Percentiles rank a stretch among this genome's conserved stretches.
Evolutionary conservation across 257 asterid genomes (phyloP).

Genomic region (Nicotiana obtusifolia): DNA sequence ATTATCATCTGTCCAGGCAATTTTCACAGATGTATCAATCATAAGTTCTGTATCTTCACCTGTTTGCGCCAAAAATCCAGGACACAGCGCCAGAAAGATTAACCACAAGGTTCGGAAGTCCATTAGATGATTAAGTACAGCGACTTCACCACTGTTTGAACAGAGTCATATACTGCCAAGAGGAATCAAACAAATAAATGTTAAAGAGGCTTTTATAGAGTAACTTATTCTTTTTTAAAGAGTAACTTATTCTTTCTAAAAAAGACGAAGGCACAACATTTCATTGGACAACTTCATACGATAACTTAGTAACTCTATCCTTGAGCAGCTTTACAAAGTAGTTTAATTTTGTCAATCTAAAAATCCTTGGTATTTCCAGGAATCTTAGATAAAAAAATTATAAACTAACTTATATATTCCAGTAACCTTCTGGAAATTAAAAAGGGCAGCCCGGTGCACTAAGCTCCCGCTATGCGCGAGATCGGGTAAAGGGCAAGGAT

Average conservation of each 20-base stretch:
- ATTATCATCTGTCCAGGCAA: conserved; percentile 64
- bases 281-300: background rate
- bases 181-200: background rate
- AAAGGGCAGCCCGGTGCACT: too few species aligned
- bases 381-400: background rate
- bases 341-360: background rate
- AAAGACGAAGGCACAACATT: background rate
- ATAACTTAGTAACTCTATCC: background rate
- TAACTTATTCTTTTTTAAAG: background rate
- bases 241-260: background rate
- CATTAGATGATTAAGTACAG: conserved; percentile 36
- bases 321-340: background rate
- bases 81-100: conserved; percentile 39
- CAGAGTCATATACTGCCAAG: conserved; percentile 21
- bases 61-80: conserved; percentile 40
- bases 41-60: conserved; percentile 41
- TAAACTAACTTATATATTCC: background rate
- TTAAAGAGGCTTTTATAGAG: background rate
- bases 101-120: conserved; percentile 30
- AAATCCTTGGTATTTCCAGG: background rate
- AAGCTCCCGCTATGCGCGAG: too few species aligned
- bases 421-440: background rate
- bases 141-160: conserved; percentile 22
- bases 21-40: conserved; percentile 39
- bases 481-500: too few species aligned